phyloP scores from a whole-genome alignment of 2,329 filamentous ascomycete species.

The Colletotrichum australisinense region DNA sequence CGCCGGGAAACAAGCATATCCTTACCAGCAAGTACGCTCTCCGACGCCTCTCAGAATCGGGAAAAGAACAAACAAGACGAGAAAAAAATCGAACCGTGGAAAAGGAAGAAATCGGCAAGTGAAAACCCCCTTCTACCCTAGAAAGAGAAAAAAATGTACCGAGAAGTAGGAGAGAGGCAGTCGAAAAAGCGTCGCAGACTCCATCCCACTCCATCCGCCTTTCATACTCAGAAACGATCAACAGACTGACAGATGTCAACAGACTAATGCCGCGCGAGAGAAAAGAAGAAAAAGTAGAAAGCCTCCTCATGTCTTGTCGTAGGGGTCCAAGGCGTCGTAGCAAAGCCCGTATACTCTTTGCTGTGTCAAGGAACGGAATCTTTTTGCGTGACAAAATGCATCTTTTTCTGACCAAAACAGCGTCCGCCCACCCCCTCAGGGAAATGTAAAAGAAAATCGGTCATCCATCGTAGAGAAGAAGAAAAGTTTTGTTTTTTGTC shows the following conservation, averaged over 20 bases:
- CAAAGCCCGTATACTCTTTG: conserved; percentile 34
- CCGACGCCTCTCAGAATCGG: conserved; percentile 23
- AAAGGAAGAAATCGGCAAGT: not conserved
- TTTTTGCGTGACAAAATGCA: not conserved
- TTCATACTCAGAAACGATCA: not conserved
- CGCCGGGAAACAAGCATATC: conserved; percentile 22
- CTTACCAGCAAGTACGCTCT: conserved; percentile 34
- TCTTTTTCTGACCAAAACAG: not conserved
- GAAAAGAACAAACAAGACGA: not conserved
- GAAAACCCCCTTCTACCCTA: not conserved
- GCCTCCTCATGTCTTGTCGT: conserved; percentile 34
- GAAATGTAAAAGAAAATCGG: not conserved
- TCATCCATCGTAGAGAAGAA: conserved; percentile 1
- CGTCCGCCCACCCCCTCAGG: too few relatives aligned
- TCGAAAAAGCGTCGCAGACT: not conserved
- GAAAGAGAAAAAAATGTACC: conserved; percentile 19
- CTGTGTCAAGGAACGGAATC: conserved; percentile 20
- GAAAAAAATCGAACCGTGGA: not conserved
- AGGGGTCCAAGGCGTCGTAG: conserved; percentile 33
- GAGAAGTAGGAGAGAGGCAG: conserved; percentile 4
- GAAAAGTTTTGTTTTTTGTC: not conserved
- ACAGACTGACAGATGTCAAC: not conserved
- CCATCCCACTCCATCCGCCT: not conserved
- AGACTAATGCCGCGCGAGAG: not conserved
- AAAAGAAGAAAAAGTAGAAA: conserved; percentile 9